phyloP scores from a whole-genome alignment of 164 flowering plant species.

The Sedum album region DNA sequence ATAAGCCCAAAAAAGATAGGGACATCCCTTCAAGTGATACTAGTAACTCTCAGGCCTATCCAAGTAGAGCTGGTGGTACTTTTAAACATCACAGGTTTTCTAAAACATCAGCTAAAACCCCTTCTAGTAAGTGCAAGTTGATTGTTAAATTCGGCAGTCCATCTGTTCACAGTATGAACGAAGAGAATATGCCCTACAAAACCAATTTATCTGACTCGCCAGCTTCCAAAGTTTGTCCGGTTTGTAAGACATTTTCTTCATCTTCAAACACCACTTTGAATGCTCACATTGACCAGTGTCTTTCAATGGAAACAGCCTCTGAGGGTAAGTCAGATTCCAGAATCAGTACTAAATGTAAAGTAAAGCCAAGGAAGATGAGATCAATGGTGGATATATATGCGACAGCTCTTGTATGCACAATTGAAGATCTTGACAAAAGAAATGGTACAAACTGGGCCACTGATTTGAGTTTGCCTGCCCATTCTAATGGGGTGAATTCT shows the following conservation, averaged over 20 bases:
- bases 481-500: slow-evolving; percentile 13
- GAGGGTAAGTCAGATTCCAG: slow-evolving; percentile 29
- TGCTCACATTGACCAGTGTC: slow-evolving; percentile 97
- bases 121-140: slow-evolving; percentile 47
- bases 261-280: slow-evolving; percentile 90
- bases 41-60: slow-evolving; percentile 21
- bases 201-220: slow-evolving; percentile 44
- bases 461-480: slow-evolving; percentile 21
- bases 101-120: slow-evolving; percentile 14
- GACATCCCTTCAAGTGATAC: slow-evolving; percentile 23
- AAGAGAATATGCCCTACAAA: slow-evolving; percentile 32
- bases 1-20: slow-evolving; percentile 25
- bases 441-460: slow-evolving; percentile 77
- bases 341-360: slow-evolving; percentile 38
- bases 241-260: slow-evolving; percentile 78
- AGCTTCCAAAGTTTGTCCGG: slow-evolving; percentile 88
- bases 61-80: slow-evolving; percentile 10
- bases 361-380: slow-evolving; percentile 61
- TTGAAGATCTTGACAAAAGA: slow-evolving; percentile 84
- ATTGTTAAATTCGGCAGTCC: slow-evolving; percentile 33
- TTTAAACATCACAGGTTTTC: slow-evolving; percentile 20
- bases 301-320: slow-evolving; percentile 49
- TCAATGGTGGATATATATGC: slow-evolving; percentile 64
- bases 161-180: slow-evolving; percentile 31
- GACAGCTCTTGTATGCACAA: slow-evolving; percentile 55